Base-by-base conservation (phyloP, 2,329 filamentous ascomycete species). In the Aspergillus sp. region DNA sequence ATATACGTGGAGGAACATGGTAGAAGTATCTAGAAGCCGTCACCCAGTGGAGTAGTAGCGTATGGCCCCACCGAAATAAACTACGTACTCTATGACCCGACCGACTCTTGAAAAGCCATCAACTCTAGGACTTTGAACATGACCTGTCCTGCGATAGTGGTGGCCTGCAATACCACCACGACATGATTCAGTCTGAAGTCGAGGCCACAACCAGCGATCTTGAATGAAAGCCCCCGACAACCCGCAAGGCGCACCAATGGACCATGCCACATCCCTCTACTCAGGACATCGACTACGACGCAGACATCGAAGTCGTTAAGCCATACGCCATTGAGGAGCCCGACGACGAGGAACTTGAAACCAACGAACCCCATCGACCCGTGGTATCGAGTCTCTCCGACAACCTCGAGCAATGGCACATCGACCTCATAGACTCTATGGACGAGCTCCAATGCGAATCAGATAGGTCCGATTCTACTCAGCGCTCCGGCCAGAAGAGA, bases 321-420 rank as follows among this genome's bases (percentile, higher is more conserved):
- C 63, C 63, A 11, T 64, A 64, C 40, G 54, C 44, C 15, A 49
- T 60, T n/a, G 57, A 59, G 36, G 57, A 60, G 29, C 51, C 56
- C 5, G 50, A 52, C 11, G 52, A 57, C 20, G 49, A n/a, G n/a
- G n/a, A n/a, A n/a, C n/a, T n/a, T n/a, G n/a, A n/a, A 55, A 2
- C 24, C 45, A 5, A 26, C 28, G 30, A 6, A 22, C 10, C 15
- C 6, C 8, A 12, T 28, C 25, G 16, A 29, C n/a, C 30, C 26
- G 16, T 29, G 36, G 34, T 43, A 36, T 44, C 37, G n/a, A 44
- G 40, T 26, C 36, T 45, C 1, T 41, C 43, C 15, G 45, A 52
- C 19, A 31, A 26, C 12, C 42, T 53, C 15, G 52, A 54, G 16
- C 33, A 39, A 8, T 58, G 49, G 50, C 53, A 56, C 35, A 48